Evolutionary conservation across 371 early-diverging fungal species (phyloP), one percentile per base, ranked within the genome.

Genomic region (Actinomortierella wolfii): DNA sequence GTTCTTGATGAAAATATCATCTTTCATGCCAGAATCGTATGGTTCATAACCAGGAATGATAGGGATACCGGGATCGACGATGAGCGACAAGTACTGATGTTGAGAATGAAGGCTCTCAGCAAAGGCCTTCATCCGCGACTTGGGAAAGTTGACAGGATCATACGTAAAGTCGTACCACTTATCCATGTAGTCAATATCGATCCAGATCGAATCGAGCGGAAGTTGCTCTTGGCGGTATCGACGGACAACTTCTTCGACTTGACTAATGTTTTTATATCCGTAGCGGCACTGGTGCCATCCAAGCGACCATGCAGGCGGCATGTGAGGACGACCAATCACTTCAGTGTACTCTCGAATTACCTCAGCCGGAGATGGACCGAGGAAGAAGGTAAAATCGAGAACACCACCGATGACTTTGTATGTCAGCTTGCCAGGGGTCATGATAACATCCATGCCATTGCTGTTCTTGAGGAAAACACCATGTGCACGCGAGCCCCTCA

Each of bases 221-320:
- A 92, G 82, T 9, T 77, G 61, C 54, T 79, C 69, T 47, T 80
- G 76, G n/a, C 78, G 68, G 58, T 87, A 84, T 21, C 74, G 76
- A 2, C 59, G 65, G 29, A 83, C 80, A 8, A 90, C 86, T 2
- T 66, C 51, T 50, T 82, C 73, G 39, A 90, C 87, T 40, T 79
- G 79, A 7, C 78, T 76, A 57, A 89, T 76, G 59, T 79, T 79
- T 0, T 68, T 45, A 62, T 90, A 92, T 41, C 91, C 91, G 68
- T 85, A 92, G 52, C 92, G 83, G 56, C 87, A 91, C 61, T 91
- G 90, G 47, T 91, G 92, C 64, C 81, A 85, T 0, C 92, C 90
- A 45, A 91, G 70, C 46, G 67, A 49, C 70, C 76, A 70, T 21
- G 76, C 67, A 29, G 77, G 69, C n/a, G 86, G 83, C 76, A 85